A percentile compares a stretch with the other conserved stretches of the same genome.
phyloP scores from a whole-genome alignment of 331 rosid genomes.

The Quercus tomentella region DNA sequence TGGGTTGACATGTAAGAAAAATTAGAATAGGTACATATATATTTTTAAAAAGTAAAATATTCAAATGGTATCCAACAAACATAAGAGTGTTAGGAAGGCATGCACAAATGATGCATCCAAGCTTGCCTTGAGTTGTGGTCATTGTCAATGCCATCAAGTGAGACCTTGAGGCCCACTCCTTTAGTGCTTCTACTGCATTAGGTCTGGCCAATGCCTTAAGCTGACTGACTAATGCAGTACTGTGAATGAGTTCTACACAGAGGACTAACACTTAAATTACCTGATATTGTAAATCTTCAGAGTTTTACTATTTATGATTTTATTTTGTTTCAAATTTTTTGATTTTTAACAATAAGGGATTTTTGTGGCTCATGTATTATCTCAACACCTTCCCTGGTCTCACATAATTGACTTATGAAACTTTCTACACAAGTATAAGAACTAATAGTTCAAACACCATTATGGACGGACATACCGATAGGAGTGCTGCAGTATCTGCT shows the following conservation, averaged over 20 bases:
- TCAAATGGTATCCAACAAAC: not conserved
- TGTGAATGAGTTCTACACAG: not conserved
- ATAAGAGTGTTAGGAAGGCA: not conserved
- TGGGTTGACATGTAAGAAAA: slow-evolving; percentile 18
- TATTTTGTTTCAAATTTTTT: not conserved
- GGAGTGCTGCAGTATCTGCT: slow-evolving; percentile 70
- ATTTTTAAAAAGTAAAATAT: not conserved
- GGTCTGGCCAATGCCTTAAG: not conserved
- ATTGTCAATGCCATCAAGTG: not conserved
- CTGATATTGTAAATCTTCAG: not conserved
- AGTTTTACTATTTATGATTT: not conserved
- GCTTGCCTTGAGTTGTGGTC: not conserved
- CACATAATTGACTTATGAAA: not conserved
- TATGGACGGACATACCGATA: slow-evolving; percentile 49
- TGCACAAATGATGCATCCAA: not conserved
- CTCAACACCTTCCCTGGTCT: not conserved
- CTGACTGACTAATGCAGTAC: not conserved
- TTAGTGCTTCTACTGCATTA: not conserved
- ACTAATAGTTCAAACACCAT: not conserved
- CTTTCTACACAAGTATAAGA: not conserved
- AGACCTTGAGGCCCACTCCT: not conserved
- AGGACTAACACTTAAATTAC: not conserved
- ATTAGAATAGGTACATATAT: not conserved
- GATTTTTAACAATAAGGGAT: not conserved
- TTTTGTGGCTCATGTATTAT: not conserved